phyloP scores from a whole-genome alignment of 2,329 filamentous ascomycete species.

The Trichoderma sp. region DNA sequence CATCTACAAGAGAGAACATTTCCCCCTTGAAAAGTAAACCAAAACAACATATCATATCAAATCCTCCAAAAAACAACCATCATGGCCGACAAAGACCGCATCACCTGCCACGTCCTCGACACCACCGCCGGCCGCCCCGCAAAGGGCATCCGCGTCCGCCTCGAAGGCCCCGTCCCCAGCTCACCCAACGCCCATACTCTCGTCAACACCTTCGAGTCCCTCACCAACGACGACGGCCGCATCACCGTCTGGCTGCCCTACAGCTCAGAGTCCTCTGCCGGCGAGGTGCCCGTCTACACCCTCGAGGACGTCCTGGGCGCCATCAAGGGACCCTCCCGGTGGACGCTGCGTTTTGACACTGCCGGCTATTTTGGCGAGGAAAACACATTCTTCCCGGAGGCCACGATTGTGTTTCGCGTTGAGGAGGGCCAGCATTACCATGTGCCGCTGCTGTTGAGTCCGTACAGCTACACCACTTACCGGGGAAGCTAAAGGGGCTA shows the following conservation, averaged over 20 bases:
- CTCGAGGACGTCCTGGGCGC: conserved; percentile 54
- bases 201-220: conserved; percentile 58
- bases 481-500: conserved; percentile 59
- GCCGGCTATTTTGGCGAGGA: conserved; percentile 66
- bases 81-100: conserved; percentile 53
- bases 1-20: not conserved
- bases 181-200: conserved; percentile 26
- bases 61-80: not conserved
- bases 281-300: conserved; percentile 57
- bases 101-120: conserved; percentile 86
- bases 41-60: not conserved
- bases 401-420: conserved; percentile 53
- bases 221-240: conserved; percentile 74
- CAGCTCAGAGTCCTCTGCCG: conserved; percentile 47
- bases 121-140: conserved; percentile 72
- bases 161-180: conserved; percentile 44
- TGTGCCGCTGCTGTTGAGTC: conserved; percentile 73
- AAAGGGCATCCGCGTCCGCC: conserved; percentile 61
- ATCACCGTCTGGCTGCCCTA: conserved; percentile 66
- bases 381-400: conserved; percentile 61
- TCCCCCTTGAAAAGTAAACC: not conserved
- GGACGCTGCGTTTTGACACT: conserved; percentile 71
- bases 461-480: conserved; percentile 81
- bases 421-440: conserved; percentile 67
- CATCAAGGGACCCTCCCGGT: conserved; percentile 49